Base-by-base conservation (phyloP, 1,284 basidiomycete species). In the Boletus sp. region DNA sequence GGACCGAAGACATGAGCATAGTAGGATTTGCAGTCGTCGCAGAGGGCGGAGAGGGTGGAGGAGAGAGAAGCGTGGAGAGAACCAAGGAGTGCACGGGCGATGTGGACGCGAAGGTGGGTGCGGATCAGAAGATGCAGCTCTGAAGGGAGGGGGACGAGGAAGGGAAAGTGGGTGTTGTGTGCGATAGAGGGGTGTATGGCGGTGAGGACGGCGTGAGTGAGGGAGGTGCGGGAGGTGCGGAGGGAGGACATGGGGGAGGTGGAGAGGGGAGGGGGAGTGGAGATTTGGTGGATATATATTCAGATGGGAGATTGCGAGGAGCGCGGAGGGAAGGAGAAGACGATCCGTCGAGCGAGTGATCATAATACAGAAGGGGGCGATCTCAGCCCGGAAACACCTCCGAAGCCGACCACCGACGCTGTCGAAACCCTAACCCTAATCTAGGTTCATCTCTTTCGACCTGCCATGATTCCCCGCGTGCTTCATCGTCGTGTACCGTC, bases 161-260 rank as follows among this genome's bases (percentile, higher is more conserved):
- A 49, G 44, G 64, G 54, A 27, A 61, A 49, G 43, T 30, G 58
- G 46, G 40, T 17, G 49, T 50, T 51, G 55, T 37, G 22, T 43
- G 62, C 43, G 69, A 69, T 55, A 16, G 57, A 26, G 12, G 70
- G 69, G 27, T 78, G 75, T 17, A 74, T 43, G 49, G 69, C 56
- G 10, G 78, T 74, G 53, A 81, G 74, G 44, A 72, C 62, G 27
- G 77, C 72, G 51, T 82, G 77, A 51, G 73, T 67, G 44, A 81
- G 68, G 14, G 62, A 25, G 2, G 41, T 64, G 66, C 41, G 71
- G 65, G 57, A 66, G 53, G 53, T 72, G 65, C 38, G 65, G 60
- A 56, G 32, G 46, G 53, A 56, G 36, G 55, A 48, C 55, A 56
- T 54, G 60, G 44, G 8, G 35, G 44, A 4, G 35, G 32, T 30